Evolutionary conservation across 2,329 filamentous ascomycete genomes (phyloP).

Genomic region (Paecilomyces dactylethromorphus): DNA sequence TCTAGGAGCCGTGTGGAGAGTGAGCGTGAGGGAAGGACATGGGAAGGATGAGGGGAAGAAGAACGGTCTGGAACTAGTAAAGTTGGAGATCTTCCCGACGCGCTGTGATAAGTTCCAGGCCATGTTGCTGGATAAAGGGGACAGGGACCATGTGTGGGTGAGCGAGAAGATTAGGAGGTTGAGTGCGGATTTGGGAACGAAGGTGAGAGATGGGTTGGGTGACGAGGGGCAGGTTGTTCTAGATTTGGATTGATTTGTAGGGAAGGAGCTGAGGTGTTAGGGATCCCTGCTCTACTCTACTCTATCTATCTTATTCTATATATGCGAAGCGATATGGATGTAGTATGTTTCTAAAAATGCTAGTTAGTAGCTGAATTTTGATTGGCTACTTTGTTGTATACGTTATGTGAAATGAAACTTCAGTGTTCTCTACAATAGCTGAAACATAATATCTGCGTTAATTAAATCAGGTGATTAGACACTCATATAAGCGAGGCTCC

Average conservation of each 20-base stretch:
- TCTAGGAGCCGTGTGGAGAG: conserved; percentile 33
- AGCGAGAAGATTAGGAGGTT: conserved; percentile 18
- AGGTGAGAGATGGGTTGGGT: conserved; percentile 14
- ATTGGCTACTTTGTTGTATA: no score
- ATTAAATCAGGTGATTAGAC: no score
- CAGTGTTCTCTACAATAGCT: no score
- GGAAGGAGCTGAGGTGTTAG: background rate
- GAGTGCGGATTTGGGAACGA: conserved; percentile 22
- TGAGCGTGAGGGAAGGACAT: conserved; percentile 17
- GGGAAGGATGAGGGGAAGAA: background rate
- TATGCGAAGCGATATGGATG: no score
- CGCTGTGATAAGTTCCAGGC: conserved; percentile 26
- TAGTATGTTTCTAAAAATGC: no score
- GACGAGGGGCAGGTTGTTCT: conserved; percentile 25
- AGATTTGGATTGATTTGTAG: conserved; percentile 8
- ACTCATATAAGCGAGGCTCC: no score
- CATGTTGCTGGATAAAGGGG: conserved; percentile 18
- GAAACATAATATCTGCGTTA: no score
- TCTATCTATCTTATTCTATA: no score
- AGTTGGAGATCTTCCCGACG: conserved; percentile 31
- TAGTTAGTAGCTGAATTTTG: no score
- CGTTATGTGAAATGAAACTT: no score
- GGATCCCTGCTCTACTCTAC: background rate
- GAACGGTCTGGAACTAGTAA: conserved; percentile 13
- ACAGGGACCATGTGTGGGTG: conserved; percentile 28